Percentiles rank a stretch among this genome's conserved stretches.
These are phyloP conservation scores for Lactarius indigo DNA, from an alignment of 768 basidiomycete genomes.

Conservation along the genomic window DNA sequence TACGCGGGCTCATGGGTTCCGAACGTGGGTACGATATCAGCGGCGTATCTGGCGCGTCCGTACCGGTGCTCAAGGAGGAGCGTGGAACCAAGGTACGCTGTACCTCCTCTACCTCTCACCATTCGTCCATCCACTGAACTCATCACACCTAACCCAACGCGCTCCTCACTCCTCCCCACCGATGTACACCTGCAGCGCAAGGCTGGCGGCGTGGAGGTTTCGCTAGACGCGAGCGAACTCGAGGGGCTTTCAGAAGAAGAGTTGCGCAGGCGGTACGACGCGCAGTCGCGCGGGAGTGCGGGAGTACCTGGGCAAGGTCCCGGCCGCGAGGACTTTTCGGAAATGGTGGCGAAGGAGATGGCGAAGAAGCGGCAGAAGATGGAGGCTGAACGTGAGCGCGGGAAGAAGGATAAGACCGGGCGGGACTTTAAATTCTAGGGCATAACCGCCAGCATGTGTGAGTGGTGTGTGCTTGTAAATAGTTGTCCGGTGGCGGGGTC, in stretches of 20 bases:
- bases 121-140: neutral
- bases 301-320: conserved; percentile 69
- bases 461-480: neutral
- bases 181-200: conserved; percentile 60
- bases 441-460: neutral
- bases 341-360: conserved; percentile 83
- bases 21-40: conserved; percentile 92
- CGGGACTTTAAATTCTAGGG: conserved; percentile 75
- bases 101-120: neutral
- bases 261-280: conserved; percentile 81
- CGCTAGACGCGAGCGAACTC: conserved; percentile 82
- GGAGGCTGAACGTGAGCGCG: conserved; percentile 56
- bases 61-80: conserved; percentile 92
- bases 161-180: conserved; percentile 13
- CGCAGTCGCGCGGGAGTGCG: conserved; percentile 62
- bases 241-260: conserved; percentile 92
- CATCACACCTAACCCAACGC: neutral
- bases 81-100: conserved; percentile 80
- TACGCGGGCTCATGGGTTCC: conserved; percentile 94
- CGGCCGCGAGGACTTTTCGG: conserved; percentile 75
- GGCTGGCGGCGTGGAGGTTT: conserved; percentile 87
- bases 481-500: neutral
- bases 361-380: conserved; percentile 82
- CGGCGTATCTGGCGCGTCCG: conserved; percentile 52
- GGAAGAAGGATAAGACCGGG: conserved; percentile 51